A percentile compares a stretch with the other conserved stretches of the same genome.
phyloP scores from a whole-genome alignment of 495 filamentous ascomycete genomes.

The Pyronema omphalodes region DNA sequence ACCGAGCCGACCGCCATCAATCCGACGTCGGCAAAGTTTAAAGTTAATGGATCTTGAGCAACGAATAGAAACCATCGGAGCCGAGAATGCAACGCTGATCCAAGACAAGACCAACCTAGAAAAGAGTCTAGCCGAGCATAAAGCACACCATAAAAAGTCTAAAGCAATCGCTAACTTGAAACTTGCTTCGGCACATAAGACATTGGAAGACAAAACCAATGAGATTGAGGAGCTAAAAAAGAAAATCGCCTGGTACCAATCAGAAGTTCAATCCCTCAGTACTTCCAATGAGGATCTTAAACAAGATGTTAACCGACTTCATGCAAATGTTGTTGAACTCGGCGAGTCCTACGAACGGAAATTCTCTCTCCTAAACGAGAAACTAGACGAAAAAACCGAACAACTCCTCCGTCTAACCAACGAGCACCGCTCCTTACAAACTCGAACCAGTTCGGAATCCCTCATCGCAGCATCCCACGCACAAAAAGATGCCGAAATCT shows the following conservation, averaged over 20 bases:
- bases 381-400: constrained; percentile 43
- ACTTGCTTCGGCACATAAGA: constrained; percentile 8
- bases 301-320: no score
- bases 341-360: constrained; percentile 33
- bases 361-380: constrained; percentile 40
- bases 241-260: constrained; percentile 58
- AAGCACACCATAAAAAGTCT: constrained; percentile 9
- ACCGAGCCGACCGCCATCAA: constrained; percentile 85
- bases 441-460: no score
- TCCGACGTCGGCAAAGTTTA: constrained; percentile 89
- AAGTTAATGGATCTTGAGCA: constrained; percentile 71
- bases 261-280: constrained; percentile 54
- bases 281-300: constrained; percentile 54
- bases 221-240: constrained; percentile 65
- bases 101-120: constrained; percentile 22
- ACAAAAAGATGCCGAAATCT: constrained; percentile 64
- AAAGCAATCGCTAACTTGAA: constrained; percentile 5
- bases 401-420: constrained; percentile 36
- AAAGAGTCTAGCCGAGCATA: constrained; percentile 15
- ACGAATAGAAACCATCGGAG: constrained; percentile 11
- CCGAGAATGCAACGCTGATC: constrained; percentile 18
- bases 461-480: no score
- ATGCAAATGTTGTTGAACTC: no score
- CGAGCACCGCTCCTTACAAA: constrained; percentile 22
- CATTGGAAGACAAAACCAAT: constrained; percentile 43